phyloP scores from a whole-genome alignment of 129 eudicot genomes.

The Gnaphalium uliginosum region DNA sequence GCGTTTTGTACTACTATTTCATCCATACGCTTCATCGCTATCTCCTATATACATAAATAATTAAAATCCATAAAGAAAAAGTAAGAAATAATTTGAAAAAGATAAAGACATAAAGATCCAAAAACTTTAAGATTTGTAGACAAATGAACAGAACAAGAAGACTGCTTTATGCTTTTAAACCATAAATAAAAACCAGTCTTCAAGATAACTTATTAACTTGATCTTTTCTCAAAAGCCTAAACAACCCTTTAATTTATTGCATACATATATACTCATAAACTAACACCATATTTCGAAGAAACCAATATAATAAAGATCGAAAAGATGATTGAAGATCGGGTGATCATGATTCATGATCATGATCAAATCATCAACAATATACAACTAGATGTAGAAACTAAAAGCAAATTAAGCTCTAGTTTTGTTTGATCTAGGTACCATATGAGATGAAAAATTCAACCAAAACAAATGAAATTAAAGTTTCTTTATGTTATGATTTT shows the following conservation, averaged over 20 bases:
- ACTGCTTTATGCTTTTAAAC: constrained; percentile 40
- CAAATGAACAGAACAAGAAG: constrained; percentile 32
- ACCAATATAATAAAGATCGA: background rate
- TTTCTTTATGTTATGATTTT: background rate
- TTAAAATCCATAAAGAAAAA: constrained; percentile 24
- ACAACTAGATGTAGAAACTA: background rate
- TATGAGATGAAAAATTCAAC: constrained; percentile 18
- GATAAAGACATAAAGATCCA: constrained; percentile 48
- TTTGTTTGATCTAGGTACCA: constrained; percentile 28
- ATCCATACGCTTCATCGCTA: constrained; percentile 63
- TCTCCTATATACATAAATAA: constrained; percentile 40
- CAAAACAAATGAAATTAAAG: background rate
- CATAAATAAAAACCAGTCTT: constrained; percentile 30
- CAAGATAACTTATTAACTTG: constrained; percentile 34
- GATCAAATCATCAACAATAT: background rate
- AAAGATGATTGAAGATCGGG: background rate
- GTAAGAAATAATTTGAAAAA: constrained; percentile 16
- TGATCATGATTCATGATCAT: constrained; percentile 8
- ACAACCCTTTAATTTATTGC: constrained; percentile 23
- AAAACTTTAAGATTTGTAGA: constrained; percentile 35
- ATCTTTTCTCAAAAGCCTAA: constrained; percentile 27
- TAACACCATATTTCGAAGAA: constrained; percentile 15
- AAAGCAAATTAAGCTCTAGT: background rate
- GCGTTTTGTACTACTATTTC: constrained; percentile 49
- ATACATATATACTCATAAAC: constrained; percentile 11